Evolutionary conservation across 129 eudicot species (phyloP).

Genomic region (Arctium lappa): DNA sequence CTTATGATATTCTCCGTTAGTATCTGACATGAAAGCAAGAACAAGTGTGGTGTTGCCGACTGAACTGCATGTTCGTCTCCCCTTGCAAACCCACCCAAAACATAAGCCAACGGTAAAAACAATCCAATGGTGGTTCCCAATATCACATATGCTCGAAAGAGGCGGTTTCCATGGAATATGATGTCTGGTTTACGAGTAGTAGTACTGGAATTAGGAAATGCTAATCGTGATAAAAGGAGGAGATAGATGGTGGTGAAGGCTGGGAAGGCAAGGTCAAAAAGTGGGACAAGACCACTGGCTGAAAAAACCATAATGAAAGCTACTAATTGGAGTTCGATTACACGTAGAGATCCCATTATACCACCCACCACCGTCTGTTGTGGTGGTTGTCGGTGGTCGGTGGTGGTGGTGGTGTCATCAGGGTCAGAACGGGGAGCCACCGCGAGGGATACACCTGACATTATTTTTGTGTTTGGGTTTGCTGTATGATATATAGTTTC

Average conservation of each 20-base stretch:
- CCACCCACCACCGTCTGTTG: slow-evolving; percentile 25
- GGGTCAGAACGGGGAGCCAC: slow-evolving; percentile 39
- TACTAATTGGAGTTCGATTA: slow-evolving; percentile 75
- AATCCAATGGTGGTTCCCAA: slow-evolving; percentile 67
- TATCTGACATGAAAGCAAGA: slow-evolving; percentile 77
- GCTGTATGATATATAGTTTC: too few species aligned
- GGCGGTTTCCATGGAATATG: slow-evolving; percentile 42
- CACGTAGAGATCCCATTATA: slow-evolving; percentile 65
- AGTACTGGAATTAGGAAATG: slow-evolving; percentile 37
- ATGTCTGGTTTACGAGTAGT: neutral
- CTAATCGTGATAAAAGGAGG: slow-evolving; percentile 53
- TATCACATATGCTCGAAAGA: slow-evolving; percentile 60
- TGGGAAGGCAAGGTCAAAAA: slow-evolving; percentile 71
- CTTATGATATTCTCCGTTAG: slow-evolving; percentile 74
- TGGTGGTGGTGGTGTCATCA: neutral
- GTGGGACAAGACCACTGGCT: slow-evolving; percentile 87
- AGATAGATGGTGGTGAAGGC: slow-evolving; percentile 61
- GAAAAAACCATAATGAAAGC: slow-evolving; percentile 96
- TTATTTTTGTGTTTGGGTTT: neutral
- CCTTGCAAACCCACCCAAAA: slow-evolving; percentile 87
- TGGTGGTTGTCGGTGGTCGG: slow-evolving; percentile 9
- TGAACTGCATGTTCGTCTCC: slow-evolving; percentile 82
- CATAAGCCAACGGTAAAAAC: slow-evolving; percentile 81
- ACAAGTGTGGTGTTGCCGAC: slow-evolving; percentile 88
- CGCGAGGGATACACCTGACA: slow-evolving; percentile 70